Conservation (phyloP, 108 stramenopile species). For the Aurantiochytrium sp. region DNA sequence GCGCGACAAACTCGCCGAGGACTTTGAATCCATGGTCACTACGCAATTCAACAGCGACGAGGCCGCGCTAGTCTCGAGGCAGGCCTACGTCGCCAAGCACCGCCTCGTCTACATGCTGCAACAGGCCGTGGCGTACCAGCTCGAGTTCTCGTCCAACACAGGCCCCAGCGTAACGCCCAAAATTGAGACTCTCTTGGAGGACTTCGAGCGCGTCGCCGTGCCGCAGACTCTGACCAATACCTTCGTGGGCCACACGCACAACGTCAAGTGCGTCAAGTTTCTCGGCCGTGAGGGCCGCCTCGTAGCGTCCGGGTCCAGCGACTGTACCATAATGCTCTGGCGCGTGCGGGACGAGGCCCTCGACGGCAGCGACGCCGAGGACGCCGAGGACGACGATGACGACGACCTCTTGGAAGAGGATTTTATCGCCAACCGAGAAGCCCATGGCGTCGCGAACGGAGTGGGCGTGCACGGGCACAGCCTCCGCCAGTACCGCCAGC, state of each 20-base stretch:
- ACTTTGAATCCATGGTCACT: slow-evolving; percentile 7
- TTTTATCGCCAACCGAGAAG: too few relatives aligned
- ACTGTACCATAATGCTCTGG: slow-evolving; percentile 22
- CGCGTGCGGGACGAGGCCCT: neutral
- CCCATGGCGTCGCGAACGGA: neutral
- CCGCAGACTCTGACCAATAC: neutral
- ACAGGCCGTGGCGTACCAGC: slow-evolving; percentile 18
- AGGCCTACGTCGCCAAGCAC: neutral
- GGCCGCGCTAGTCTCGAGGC: slow-evolving; percentile 1
- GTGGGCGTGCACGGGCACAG: neutral
- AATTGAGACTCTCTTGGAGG: neutral
- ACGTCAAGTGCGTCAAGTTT: slow-evolving; percentile 16
- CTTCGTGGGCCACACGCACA: slow-evolving; percentile 11
- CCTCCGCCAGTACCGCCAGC: neutral
- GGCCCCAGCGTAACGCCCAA: neutral
- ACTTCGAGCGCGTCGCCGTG: slow-evolving; percentile 18
- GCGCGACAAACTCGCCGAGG: slow-evolving; percentile 18
- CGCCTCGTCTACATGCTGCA: slow-evolving; percentile 15
- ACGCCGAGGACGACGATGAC: neutral
- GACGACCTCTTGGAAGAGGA: neutral
- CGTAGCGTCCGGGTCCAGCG: slow-evolving; percentile 11
- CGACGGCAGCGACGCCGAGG: slow-evolving; percentile 10
- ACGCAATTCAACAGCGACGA: neutral
- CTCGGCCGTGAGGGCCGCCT: slow-evolving; percentile 13
- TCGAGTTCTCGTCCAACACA: neutral